phyloP scores from a whole-genome alignment of 495 filamentous ascomycete species.

The Lentithecium fluviatile region DNA sequence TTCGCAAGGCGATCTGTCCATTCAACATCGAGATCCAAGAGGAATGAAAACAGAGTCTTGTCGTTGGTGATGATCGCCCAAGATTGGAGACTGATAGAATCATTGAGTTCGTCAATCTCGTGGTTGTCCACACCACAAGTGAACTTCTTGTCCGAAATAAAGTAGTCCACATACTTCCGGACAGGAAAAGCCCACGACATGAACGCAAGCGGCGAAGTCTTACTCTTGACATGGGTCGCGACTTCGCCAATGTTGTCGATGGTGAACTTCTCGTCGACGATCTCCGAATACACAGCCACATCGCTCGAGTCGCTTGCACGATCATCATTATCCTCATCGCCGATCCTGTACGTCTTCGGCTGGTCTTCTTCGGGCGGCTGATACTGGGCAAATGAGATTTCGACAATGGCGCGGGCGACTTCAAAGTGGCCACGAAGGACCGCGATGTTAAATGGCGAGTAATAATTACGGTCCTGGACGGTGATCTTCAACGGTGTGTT shows the following conservation, averaged over 20 bases:
- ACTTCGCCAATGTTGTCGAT: conserved; percentile 68
- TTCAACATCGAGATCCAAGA: conserved; percentile 47
- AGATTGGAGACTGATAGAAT: neutral
- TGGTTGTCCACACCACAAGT: conserved; percentile 1
- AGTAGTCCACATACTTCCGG: conserved; percentile 41
- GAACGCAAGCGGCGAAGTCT: conserved; percentile 50
- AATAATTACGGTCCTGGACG: conserved; percentile 48
- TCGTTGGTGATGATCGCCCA: conserved; percentile 46
- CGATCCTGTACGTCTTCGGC: conserved; percentile 7
- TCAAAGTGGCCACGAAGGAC: conserved; percentile 60
- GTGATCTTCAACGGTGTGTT: conserved; percentile 62
- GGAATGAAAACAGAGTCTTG: conserved; percentile 45
- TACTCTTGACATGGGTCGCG: conserved; percentile 60
- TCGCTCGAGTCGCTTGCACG: conserved; percentile 42
- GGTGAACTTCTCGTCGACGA: conserved; percentile 63
- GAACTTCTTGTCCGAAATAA: neutral
- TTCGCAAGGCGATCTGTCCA: conserved; percentile 17
- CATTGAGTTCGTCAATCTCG: neutral
- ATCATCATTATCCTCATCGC: conserved; percentile 41
- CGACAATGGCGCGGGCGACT: conserved; percentile 61
- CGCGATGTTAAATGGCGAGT: conserved; percentile 63
- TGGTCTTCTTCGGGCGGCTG: conserved; percentile 43
- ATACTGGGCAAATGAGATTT: conserved; percentile 67
- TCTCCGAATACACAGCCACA: conserved; percentile 46
- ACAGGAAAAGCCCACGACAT: conserved; percentile 42